Conservation (phyloP, 139 green algal species). For the Astrephomene gubernaculifera region DNA sequence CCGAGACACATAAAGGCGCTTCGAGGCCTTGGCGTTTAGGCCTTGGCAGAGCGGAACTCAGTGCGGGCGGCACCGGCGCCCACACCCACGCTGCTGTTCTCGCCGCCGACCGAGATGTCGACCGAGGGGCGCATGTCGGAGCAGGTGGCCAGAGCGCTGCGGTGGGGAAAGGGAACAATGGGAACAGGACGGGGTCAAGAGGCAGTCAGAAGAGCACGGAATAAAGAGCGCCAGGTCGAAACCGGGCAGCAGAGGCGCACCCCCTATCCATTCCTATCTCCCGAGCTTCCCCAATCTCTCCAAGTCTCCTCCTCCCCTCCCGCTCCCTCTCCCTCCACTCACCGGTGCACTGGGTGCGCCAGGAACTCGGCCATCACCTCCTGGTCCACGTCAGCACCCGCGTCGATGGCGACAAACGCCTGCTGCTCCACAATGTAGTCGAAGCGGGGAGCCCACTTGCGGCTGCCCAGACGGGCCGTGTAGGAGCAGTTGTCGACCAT, state of each 20-base stretch:
- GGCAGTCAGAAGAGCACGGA: neutral
- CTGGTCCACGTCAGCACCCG: conserved; percentile 65
- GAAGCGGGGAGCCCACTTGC: conserved; percentile 99
- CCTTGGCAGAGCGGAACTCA: conserved; percentile 78
- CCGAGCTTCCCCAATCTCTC: no score
- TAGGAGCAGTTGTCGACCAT: conserved; percentile 99
- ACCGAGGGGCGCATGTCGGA: conserved; percentile 94
- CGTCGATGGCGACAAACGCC: conserved; percentile 78
- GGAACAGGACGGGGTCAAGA: neutral
- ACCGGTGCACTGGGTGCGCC: conserved; percentile 39
- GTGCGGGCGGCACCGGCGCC: conserved; percentile 84
- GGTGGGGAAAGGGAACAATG: neutral
- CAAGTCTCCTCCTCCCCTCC: neutral
- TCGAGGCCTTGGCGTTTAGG: conserved; percentile 17
- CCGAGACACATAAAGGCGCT: no score
- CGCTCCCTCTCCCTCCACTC: neutral
- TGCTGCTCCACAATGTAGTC: conserved; percentile 99
- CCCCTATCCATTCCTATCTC: neutral
- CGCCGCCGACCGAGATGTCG: conserved; percentile 94
- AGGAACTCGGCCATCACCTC: conserved; percentile 69
- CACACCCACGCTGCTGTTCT: conserved; percentile 78
- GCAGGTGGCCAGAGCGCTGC: conserved; percentile 86
- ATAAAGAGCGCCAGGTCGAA: neutral
- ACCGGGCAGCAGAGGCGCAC: neutral
- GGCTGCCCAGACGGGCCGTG: conserved; percentile 95